These are phyloP conservation scores for Lactarius hatsudake DNA, from an alignment of 768 basidiomycete genomes.

Conservation along the genomic window DNA sequence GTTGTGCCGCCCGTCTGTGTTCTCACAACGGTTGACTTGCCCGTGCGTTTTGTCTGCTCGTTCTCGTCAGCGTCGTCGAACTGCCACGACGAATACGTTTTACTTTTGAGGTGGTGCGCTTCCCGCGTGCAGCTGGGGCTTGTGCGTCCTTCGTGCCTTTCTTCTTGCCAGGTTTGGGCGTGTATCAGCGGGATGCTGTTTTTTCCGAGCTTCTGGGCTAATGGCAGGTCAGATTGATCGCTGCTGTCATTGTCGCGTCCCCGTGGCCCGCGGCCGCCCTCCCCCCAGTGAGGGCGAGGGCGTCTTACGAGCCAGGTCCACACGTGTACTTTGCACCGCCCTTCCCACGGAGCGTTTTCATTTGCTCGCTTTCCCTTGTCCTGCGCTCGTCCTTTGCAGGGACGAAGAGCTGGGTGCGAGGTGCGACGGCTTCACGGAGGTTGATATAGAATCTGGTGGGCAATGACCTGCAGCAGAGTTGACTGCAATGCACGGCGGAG, in stretches of 20 bases:
- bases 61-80: background rate
- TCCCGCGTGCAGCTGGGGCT: background rate
- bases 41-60: background rate
- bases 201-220: conserved; percentile 8
- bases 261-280: background rate
- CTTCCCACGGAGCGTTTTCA: background rate
- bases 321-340: no score
- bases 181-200: background rate
- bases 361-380: background rate
- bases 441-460: background rate
- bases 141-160: background rate
- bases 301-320: background rate
- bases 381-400: background rate
- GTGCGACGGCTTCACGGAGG: background rate
- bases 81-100: background rate
- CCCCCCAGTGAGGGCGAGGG: background rate
- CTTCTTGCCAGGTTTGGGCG: background rate
- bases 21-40: background rate
- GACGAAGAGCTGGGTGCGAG: background rate
- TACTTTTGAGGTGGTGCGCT: background rate
- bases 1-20: background rate
- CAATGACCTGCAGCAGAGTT: background rate
- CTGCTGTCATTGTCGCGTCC: background rate
- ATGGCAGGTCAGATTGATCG: conserved; percentile 4
- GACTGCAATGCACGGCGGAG: background rate